phyloP scores from a whole-genome alignment of 176 grass and related monocot genomes.

The Eremochloa ophiuroides region DNA sequence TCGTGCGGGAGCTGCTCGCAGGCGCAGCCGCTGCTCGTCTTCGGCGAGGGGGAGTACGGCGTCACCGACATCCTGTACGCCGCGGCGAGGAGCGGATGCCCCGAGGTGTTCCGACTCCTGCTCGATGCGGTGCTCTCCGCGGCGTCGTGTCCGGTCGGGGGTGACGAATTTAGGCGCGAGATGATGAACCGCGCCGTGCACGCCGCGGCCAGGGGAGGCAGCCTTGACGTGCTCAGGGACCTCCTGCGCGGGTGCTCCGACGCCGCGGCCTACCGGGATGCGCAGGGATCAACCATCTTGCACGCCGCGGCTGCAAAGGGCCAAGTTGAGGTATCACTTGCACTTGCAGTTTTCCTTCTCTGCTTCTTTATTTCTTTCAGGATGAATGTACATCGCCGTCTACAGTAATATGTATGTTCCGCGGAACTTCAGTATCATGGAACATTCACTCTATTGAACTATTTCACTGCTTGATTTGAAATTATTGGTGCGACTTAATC shows the following conservation, averaged over 20 bases:
- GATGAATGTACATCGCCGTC: not conserved
- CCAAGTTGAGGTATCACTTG: constrained; percentile 59
- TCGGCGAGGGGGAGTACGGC: constrained; percentile 92
- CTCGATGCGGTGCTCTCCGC: constrained; percentile 34
- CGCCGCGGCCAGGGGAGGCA: constrained; percentile 70
- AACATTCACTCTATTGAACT: not conserved
- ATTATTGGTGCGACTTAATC: not conserved
- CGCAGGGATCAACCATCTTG: constrained; percentile 68
- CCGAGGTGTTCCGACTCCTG: constrained; percentile 61
- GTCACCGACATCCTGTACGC: constrained; percentile 91
- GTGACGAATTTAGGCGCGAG: constrained; percentile 48
- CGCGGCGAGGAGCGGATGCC: constrained; percentile 55
- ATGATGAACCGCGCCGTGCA: constrained; percentile 77
- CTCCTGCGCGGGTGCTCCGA: constrained; percentile 55
- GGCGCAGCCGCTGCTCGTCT: constrained; percentile 64
- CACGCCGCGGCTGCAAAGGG: constrained; percentile 67
- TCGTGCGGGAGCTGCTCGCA: constrained; percentile 63
- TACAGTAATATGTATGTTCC: not conserved
- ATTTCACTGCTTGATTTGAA: not conserved
- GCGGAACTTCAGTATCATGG: not conserved
- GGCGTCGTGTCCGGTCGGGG: not conserved
- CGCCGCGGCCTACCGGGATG: constrained; percentile 55
- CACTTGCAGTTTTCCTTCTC: not conserved
- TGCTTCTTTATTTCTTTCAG: not conserved
- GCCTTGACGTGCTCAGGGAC: constrained; percentile 66